Base-by-base conservation (phyloP, 2,329 filamentous ascomycete species). In the Ophiostoma himal-ulmi region DNA sequence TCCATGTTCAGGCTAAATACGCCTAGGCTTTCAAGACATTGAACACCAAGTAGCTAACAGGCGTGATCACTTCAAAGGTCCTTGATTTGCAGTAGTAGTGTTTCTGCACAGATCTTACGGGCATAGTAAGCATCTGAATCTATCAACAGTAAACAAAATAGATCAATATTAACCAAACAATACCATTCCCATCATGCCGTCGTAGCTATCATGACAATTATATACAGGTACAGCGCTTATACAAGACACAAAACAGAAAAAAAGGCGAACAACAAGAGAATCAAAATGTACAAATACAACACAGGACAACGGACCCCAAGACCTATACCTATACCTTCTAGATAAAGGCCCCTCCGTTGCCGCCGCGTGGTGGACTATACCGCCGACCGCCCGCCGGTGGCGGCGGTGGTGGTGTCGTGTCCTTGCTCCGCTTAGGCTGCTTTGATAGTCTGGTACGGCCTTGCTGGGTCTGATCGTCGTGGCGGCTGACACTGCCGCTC, bases 281-380 rank as follows among this genome's bases (percentile, higher is more conserved):
- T 17, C n/a, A 52, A 7, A 54, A 69, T 14, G 62, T 37, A 52
- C 22, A 60, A n/a, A 36, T 36, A 37, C 60, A 69, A 71, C 41
- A 69, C 62, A 68, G 26, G 13, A 10, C 52, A 57, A 48, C 67
- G 57, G 30, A 13, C 37, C 14, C n/a, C 44, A 20, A 7, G 44
- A 20, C 44, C 44, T 48, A 48, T 30, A 30, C 30, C 30, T 30
- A 44, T 26, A 57, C 52, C n/a, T 26, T 4, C 65, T 72, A 77
- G 13, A 77, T 75, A 68, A 75, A 77, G 22, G 74, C 74, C 3
- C 73, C 75, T 39, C 72, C 73, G 3, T 64, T 64, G 60, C 75
- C 74, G 14, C 75, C 73, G 11, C 69, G 65, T 4, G 75, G 74
- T 6, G 73, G 73, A n/a, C 30, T 64, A n/a, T 73, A 71, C 36